Conservation (phyloP, 139 green algal species). For the Coccomyxa sp. region DNA sequence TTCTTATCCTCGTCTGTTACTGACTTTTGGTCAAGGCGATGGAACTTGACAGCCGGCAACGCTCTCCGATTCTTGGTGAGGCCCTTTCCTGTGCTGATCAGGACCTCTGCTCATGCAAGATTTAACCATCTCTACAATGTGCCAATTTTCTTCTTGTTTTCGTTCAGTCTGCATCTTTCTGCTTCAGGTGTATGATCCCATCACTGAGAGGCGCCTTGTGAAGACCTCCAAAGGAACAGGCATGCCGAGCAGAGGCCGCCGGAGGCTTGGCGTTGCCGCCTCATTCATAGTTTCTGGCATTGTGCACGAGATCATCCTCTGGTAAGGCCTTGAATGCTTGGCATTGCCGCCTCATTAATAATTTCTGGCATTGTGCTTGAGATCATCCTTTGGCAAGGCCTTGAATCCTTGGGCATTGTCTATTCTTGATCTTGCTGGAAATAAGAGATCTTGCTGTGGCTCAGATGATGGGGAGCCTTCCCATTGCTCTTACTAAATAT, state of each 20-base stretch:
- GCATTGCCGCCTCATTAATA: conserved; percentile 14
- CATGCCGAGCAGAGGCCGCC: background rate
- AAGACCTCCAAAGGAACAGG: background rate
- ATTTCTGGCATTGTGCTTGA: conserved; percentile 41
- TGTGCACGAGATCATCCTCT: conserved; percentile 42
- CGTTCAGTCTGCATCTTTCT: background rate
- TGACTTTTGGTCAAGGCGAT: conserved; percentile 47
- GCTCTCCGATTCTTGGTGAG: conserved; percentile 22
- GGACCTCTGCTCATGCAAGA: too few relatives aligned
- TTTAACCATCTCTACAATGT: background rate
- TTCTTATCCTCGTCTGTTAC: conserved; percentile 25
- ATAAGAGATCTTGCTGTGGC: too few relatives aligned
- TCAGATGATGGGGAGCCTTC: too few relatives aligned
- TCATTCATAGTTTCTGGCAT: conserved; percentile 30
- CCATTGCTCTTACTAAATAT: too few relatives aligned
- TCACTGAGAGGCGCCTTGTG: conserved; percentile 23
- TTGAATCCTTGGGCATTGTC: too few relatives aligned
- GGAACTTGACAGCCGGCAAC: conserved; percentile 49
- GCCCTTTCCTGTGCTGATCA: background rate
- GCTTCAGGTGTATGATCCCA: conserved; percentile 30
- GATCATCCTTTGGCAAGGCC: conserved; percentile 21
- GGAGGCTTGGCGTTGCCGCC: conserved; percentile 1
- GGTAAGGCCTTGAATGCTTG: background rate
- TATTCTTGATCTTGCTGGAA: too few relatives aligned
- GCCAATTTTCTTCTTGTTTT: background rate